Evolutionary conservation across 805 yeast species (phyloP).

Genomic region (Nakazawaea wyomingensis): DNA sequence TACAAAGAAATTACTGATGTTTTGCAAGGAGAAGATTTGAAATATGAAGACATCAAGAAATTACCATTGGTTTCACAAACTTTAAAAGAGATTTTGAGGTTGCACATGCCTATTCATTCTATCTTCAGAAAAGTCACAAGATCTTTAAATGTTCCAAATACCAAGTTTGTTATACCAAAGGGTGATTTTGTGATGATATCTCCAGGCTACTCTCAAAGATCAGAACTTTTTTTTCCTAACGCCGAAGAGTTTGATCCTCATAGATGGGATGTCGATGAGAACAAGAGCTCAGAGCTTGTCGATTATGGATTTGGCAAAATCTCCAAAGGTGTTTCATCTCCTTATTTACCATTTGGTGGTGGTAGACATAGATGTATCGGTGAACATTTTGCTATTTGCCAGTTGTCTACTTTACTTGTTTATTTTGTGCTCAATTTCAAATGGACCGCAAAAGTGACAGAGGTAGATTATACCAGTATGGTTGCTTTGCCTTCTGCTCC

Average conservation of each 20-base stretch:
- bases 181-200: slow-evolving; percentile 89
- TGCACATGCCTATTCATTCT: slow-evolving; percentile 96
- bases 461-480: slow-evolving; percentile 82
- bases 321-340: slow-evolving; percentile 92
- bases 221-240: slow-evolving; percentile 73
- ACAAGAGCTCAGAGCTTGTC: slow-evolving; percentile 38
- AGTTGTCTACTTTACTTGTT: slow-evolving; percentile 79
- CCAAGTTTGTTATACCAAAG: slow-evolving; percentile 70
- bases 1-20: slow-evolving; percentile 68
- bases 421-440: slow-evolving; percentile 71
- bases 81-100: slow-evolving; percentile 88
- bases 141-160: slow-evolving; percentile 72
- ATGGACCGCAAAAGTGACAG: slow-evolving; percentile 69
- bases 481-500: slow-evolving; percentile 85
- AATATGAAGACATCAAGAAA: slow-evolving; percentile 77
- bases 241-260: slow-evolving; percentile 73
- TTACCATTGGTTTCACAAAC: slow-evolving; percentile 81
- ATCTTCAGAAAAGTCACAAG: slow-evolving; percentile 86
- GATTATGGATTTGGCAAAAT: slow-evolving; percentile 96
- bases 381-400: slow-evolving; percentile 95
- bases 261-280: slow-evolving; percentile 65
- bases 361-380: slow-evolving; percentile 99
- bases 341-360: slow-evolving; percentile 97
- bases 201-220: slow-evolving; percentile 86
- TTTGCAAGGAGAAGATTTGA: slow-evolving; percentile 54